Base-by-base conservation (phyloP, 2,329 filamentous ascomycete genomes). In the Exophiala calicioides region DNA sequence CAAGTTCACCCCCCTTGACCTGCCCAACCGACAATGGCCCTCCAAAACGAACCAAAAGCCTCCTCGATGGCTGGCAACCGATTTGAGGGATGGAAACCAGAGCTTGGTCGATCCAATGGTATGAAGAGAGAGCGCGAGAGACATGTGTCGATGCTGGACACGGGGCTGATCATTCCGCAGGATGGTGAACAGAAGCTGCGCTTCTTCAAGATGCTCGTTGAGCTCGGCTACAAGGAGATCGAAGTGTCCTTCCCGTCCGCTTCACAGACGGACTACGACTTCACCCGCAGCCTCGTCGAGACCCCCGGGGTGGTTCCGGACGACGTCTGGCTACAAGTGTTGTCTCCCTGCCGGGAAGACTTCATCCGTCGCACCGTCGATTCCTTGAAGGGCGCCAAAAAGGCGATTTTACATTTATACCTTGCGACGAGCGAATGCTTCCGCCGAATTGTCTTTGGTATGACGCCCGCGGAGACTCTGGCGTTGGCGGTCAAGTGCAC, bases 361-460 rank as follows among this genome's bases (percentile, higher is more conserved):
- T 82, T 97, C 63, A 96, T 97, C 70, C 79, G 80, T 58, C 80
- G 86, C 55, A 96, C 91, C 13, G 88, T 97, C 57, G 88, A 97
- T 61, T 89, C 90, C 46, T 75, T 97, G 55, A 84, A 80, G 65
- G 91, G 91, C 36, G 82, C 89, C 19, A 95, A 95, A 73, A 96
- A 95, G 68, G 93, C 88, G 43, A 86, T 97, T 57, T 78, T 97
- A 57, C 91, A 97, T 71, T 85, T 97, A 61, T 98, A 97, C 72
- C 84, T 98, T 38, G 91, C 93, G 37, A 96, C 93, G 5, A 95
- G 88, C 73, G 89, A 90, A 60, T 98, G 91, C 68, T 98, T 98
- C 78, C 87, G 90, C 53, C 80, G 84, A 50, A 84, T 97, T 46
- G 86, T 97, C 50, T 97, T 98, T 69, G 82, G 83, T 63, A 93